Evolutionary conservation across 1,284 basidiomycete genomes (phyloP).

Genomic region (Hemileia vastatrix): DNA sequence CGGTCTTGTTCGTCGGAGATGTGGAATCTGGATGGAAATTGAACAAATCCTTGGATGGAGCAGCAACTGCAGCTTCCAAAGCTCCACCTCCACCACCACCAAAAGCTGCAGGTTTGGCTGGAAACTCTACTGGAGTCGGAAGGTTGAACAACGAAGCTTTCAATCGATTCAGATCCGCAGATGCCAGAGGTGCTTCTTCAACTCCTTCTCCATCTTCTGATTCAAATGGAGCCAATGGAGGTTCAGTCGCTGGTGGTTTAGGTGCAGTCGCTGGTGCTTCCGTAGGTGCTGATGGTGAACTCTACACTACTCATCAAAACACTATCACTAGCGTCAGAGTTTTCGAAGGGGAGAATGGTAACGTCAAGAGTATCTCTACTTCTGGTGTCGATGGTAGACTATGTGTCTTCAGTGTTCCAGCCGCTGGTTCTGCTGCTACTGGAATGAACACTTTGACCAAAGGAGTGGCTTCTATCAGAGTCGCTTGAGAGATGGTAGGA

Average conservation of each 20-base stretch:
- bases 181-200: constrained; percentile 63
- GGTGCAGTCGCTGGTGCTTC: constrained; percentile 41
- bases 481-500: no score
- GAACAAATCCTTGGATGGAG: constrained; percentile 71
- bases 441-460: constrained; percentile 11
- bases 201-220: constrained; percentile 11
- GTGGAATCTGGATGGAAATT: constrained; percentile 60
- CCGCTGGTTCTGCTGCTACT: neutral
- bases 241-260: constrained; percentile 32
- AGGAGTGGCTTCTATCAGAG: neutral
- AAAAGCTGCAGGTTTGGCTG: constrained; percentile 37
- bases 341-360: constrained; percentile 47
- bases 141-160: constrained; percentile 82
- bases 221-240: neutral
- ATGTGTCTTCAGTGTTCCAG: constrained; percentile 35
- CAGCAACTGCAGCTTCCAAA: constrained; percentile 24
- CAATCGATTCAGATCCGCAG: constrained; percentile 87
- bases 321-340: constrained; percentile 81
- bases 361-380: constrained; percentile 63
- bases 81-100: constrained; percentile 26
- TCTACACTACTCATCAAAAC: constrained; percentile 84
- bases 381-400: constrained; percentile 80
- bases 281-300: constrained; percentile 53
- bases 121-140: constrained; percentile 51
- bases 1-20: constrained; percentile 68